Base-by-base conservation (phyloP, 225 moss, liverwort and hornwort species). In the Anthoceros angustus region DNA sequence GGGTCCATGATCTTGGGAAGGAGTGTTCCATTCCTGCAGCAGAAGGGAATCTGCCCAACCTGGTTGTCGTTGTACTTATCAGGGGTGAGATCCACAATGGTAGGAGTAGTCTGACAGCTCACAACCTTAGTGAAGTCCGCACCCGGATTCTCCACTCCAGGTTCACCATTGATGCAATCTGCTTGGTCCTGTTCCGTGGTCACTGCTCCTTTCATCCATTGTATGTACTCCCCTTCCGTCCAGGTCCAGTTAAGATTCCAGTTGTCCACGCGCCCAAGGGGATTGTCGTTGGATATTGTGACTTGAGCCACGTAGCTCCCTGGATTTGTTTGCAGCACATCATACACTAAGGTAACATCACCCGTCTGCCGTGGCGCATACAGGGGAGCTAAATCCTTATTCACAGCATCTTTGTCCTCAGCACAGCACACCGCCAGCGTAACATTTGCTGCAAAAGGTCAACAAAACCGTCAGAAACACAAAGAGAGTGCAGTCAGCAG, bases 1-100 rank as follows among this genome's bases (percentile, higher is more conserved):
- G 93, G 90, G 40, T 87, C 86, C 25, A 93, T 77, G 50, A 79
- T 26, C 9, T 70, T 63, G 0, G 93, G 93, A 63, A 84, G 77
- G 9, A 93, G 70, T 9, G 90, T 86, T 26, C 93, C 93, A 23
- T 93, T 93, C 32, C 83, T 69, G 74, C 93, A 93, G 70, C 90
- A 93, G 65, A 84, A 79, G 40, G 76, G 24, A 43, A 89, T 79
- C n/a, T 79, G 69, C 0, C 85, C 83, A 6, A 82, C 32, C 1
- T 9, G 5, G 2, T 68, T 77, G 42, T 89, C 79, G 10, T 85
- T 83, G 42, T 24, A 64, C 12, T 72, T 71, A 2, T 80, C 76
- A 0, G 71, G 62, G 0, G 79, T 77, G 6, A 93, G 84, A 62
- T 93, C 93, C 12, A 90, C 77, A 45, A 93, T 76, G 69, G 74